These are phyloP conservation scores for Pneumocystis jirovecii DNA, from an alignment of 1,139 yeast genomes.

Conservation along the genomic window DNA sequence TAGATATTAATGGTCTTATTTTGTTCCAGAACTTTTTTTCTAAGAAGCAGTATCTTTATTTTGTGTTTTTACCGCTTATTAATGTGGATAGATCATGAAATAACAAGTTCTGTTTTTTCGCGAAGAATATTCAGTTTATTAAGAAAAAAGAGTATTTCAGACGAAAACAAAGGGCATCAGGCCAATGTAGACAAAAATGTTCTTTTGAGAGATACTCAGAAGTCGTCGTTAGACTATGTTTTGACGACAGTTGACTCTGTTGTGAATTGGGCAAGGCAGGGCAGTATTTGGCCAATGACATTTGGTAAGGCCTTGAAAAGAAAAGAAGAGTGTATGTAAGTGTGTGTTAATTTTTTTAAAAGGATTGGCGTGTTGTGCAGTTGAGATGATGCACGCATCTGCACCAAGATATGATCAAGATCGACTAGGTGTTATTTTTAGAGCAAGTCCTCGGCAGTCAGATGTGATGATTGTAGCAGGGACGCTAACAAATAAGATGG, in stretches of 20 bases:
- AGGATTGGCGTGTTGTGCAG: conserved; percentile 32
- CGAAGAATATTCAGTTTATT: background rate
- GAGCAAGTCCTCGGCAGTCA: conserved; percentile 88
- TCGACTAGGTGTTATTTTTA: conserved; percentile 81
- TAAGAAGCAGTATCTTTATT: background rate
- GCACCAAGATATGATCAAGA: conserved; percentile 89
- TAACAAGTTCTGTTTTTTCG: background rate
- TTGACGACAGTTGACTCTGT: conserved; percentile 71
- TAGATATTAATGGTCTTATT: background rate
- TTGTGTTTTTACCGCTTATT: background rate
- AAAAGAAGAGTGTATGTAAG: conserved; percentile 39
- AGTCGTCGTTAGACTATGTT: conserved; percentile 55
- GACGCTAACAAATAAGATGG: conserved; percentile 60
- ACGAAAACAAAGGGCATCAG: background rate
- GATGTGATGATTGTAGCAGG: conserved; percentile 93
- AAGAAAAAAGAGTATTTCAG: background rate
- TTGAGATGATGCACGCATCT: conserved; percentile 91
- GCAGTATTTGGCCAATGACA: conserved; percentile 88
- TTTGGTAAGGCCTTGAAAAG: conserved; percentile 47
- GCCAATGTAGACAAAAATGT: background rate
- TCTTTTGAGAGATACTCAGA: background rate
- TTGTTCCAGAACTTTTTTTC: background rate
- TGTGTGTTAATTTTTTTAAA: background rate
- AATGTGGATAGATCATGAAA: background rate
- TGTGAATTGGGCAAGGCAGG: conserved; percentile 86